Percentiles rank a stretch among this genome's conserved stretches.
Conservation (phyloP, 495 filamentous ascomycete genomes). For the Tuber melanosporum region DNA sequence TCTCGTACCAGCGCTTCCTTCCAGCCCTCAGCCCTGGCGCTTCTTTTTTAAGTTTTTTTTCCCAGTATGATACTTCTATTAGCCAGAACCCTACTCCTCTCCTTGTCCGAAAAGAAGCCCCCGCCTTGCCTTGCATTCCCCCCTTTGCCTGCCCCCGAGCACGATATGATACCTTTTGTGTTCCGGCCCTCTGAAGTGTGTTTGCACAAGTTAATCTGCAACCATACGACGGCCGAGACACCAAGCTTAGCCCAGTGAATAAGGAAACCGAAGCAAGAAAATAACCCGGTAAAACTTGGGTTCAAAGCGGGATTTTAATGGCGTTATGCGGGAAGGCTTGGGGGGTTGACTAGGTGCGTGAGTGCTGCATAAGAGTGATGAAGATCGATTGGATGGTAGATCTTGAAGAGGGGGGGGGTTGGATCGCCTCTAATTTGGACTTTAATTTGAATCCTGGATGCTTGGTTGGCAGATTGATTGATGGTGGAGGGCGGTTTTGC, state of each 20-base stretch:
- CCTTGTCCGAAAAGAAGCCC: not conserved
- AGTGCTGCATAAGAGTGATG: not conserved
- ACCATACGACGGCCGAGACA: not conserved
- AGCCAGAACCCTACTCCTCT: not conserved
- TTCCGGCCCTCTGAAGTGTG: not conserved
- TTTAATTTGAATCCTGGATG: not conserved
- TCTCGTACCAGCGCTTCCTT: conserved; percentile 18
- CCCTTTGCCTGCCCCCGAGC: not conserved
- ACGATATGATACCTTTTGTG: not conserved
- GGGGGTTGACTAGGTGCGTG: not conserved
- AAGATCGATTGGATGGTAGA: not conserved
- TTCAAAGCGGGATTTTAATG: not conserved
- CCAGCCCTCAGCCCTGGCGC: conserved; percentile 5
- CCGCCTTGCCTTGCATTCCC: not conserved
- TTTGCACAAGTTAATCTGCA: not conserved
- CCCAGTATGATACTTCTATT: not conserved
- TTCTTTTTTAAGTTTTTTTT: not conserved
- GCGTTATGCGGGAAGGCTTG: not conserved
- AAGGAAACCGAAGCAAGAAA: not conserved
- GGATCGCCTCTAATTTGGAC: not conserved
- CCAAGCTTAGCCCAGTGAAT: not conserved
- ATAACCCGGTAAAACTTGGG: not conserved
- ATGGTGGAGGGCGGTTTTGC: not conserved
- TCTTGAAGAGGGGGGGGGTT: not conserved
- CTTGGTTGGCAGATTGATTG: not conserved